Conservation (phyloP, 1,284 basidiomycete genomes). For the Peniophora sp. region DNA sequence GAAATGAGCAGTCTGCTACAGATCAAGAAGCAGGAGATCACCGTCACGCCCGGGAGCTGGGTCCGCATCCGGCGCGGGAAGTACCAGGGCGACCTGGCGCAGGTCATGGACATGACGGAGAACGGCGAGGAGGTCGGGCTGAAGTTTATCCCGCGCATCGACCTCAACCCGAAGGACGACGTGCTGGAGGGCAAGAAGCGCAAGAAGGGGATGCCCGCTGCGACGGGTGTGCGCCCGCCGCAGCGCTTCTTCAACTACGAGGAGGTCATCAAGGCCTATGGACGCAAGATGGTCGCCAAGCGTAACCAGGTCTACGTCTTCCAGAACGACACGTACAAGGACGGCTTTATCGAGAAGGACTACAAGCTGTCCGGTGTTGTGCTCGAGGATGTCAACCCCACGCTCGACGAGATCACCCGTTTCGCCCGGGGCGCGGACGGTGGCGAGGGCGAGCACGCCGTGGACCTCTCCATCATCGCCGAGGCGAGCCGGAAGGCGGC, state of each 20-base stretch:
- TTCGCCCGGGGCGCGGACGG: conserved; percentile 74
- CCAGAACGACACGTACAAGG: conserved; percentile 87
- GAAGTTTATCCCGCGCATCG: conserved; percentile 95
- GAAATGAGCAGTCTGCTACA: conserved; percentile 97
- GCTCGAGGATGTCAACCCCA: conserved; percentile 89
- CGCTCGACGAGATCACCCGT: conserved; percentile 91
- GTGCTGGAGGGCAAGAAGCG: conserved; percentile 62
- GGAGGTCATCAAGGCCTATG: conserved; percentile 86
- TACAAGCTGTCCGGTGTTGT: conserved; percentile 78
- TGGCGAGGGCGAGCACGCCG: conserved; percentile 47
- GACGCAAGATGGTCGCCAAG: conserved; percentile 66
- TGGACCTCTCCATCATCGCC: conserved; percentile 81
- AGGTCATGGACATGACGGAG: conserved; percentile 89
- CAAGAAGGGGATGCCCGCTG: conserved; percentile 39
- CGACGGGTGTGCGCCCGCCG: conserved; percentile 66
- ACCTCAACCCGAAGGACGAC: conserved; percentile 86
- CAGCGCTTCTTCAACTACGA: conserved; percentile 93
- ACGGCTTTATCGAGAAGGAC: conserved; percentile 97
- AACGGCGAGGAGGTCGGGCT: conserved; percentile 93
- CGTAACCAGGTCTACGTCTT: conserved; percentile 76
- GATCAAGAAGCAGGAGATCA: conserved; percentile 91
- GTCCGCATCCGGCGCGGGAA: conserved; percentile 92
- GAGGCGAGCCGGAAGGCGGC: conserved; percentile 84
- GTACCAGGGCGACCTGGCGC: conserved; percentile 92
- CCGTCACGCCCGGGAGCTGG: conserved; percentile 86